Evolutionary conservation across 441 rosid genomes (phyloP).

Genomic region (Dalechampia spathulata): DNA sequence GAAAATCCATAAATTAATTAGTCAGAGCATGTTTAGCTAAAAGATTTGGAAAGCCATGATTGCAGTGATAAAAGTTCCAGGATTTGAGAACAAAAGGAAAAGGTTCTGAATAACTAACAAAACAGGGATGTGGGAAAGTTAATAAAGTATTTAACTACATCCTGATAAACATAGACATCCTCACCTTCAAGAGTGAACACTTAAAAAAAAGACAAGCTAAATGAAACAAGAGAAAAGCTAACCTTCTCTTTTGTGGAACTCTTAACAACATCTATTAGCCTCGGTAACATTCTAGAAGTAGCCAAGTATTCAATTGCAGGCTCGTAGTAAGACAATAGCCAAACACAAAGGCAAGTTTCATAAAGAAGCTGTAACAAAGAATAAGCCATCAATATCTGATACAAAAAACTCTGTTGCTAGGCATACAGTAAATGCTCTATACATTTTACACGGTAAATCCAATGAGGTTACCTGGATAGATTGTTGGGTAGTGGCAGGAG

Average conservation of each 20-base stretch:
- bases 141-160: not conserved
- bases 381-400: constrained; percentile 18
- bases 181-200: not conserved
- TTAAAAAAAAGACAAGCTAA: not conserved
- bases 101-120: not conserved
- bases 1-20: no score
- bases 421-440: no score
- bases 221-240: constrained; percentile 19
- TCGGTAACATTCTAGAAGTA: constrained; percentile 74
- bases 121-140: not conserved
- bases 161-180: not conserved
- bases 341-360: constrained; percentile 93
- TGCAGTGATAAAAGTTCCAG: no score
- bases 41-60: no score
- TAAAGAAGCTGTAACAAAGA: constrained; percentile 72
- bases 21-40: no score
- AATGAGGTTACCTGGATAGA: constrained; percentile 73
- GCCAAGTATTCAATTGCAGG: constrained; percentile 87
- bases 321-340: constrained; percentile 93
- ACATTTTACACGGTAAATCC: not conserved
- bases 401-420: no score
- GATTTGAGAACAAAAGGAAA: not conserved
- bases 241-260: constrained; percentile 97
- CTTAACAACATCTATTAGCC: constrained; percentile 78
- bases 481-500: constrained; percentile 96